Percentiles rank a stretch among this genome's conserved stretches.
These are phyloP conservation scores for Fusarium oxysporum DNA, from an alignment of 2,329 filamentous ascomycete genomes.

Conservation along the genomic window DNA sequence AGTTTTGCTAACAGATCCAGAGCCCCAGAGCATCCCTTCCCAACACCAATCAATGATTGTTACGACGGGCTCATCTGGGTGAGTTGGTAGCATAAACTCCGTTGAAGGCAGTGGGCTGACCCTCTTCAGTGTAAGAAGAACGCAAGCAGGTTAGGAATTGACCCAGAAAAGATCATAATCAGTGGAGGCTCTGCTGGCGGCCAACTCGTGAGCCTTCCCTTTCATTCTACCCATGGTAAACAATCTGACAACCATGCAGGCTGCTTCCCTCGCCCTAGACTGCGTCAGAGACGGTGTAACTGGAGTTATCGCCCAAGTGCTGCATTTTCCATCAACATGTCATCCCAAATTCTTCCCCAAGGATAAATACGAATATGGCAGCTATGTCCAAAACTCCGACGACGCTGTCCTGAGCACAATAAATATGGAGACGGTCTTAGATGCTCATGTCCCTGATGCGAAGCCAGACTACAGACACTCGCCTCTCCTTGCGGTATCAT, in stretches of 20 bases:
- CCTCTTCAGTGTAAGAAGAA: constrained; percentile 36
- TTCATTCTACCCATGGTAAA: background rate
- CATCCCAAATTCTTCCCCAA: constrained; percentile 41
- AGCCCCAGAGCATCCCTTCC: constrained; percentile 41
- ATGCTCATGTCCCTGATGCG: constrained; percentile 14
- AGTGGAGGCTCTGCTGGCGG: constrained; percentile 39
- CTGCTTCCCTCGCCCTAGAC: constrained; percentile 28
- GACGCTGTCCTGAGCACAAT: constrained; percentile 11
- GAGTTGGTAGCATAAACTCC: background rate
- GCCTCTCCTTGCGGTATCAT: constrained; percentile 34
- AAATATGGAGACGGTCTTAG: constrained; percentile 21
- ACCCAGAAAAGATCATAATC: constrained; percentile 38
- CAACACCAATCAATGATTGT: constrained; percentile 34
- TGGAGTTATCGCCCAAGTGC: constrained; percentile 37
- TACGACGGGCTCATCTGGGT: constrained; percentile 43
- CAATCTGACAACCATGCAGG: constrained; percentile 2
- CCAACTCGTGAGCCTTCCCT: constrained; percentile 18
- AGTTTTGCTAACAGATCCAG: background rate
- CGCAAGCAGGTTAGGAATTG: constrained; percentile 15
- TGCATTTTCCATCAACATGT: constrained; percentile 37
- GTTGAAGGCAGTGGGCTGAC: background rate
- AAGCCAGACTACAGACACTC: constrained; percentile 36
- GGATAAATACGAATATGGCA: constrained; percentile 41
- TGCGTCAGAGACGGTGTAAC: constrained; percentile 22
- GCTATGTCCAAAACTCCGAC: constrained; percentile 37